A percentile compares a stretch with the other conserved stretches of the same genome.
Evolutionary conservation across 371 early-diverging fungal genomes (phyloP).

Genomic region (Mucor saturninus): DNA sequence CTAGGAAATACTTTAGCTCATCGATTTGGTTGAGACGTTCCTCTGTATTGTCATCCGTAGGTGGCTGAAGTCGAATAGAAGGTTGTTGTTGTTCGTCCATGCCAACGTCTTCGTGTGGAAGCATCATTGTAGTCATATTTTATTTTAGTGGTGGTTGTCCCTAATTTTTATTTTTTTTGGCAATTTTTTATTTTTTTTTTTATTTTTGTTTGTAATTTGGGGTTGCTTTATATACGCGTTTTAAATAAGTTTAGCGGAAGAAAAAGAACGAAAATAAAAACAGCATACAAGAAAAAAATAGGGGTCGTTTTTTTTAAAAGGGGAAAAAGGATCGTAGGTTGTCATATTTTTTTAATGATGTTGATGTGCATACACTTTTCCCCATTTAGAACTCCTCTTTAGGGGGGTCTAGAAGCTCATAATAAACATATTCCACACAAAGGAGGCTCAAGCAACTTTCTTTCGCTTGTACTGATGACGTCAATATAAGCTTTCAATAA

Average conservation of each 20-base stretch:
- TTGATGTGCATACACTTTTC: conserved; percentile 15
- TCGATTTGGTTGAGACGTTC: conserved; percentile 50
- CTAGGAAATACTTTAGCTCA: conserved; percentile 59
- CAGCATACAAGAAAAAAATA: conserved; percentile 6
- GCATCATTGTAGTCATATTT: neutral
- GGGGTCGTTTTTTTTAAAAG: conserved; percentile 5
- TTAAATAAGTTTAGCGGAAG: neutral
- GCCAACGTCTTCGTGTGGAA: neutral
- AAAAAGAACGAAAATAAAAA: conserved; percentile 2
- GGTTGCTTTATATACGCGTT: too few species aligned
- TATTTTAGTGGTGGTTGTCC: neutral
- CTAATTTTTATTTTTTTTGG: neutral
- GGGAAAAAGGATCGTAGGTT: conserved; percentile 16
- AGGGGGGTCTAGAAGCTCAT: conserved; percentile 6
- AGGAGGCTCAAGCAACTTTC: neutral
- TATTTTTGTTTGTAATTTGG: neutral
- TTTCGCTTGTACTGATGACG: neutral
- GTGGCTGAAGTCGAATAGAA: conserved; percentile 20
- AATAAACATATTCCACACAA: neutral
- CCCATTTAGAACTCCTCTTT: neutral
- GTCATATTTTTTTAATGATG: conserved; percentile 21
- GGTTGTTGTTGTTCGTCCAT: neutral
- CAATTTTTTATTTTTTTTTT: neutral
- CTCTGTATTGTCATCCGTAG: conserved; percentile 35
- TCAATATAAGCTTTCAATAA: neutral